Base-by-base conservation (phyloP, 2,329 filamentous ascomycete genomes). In the Aspergillus quadricinctus region DNA sequence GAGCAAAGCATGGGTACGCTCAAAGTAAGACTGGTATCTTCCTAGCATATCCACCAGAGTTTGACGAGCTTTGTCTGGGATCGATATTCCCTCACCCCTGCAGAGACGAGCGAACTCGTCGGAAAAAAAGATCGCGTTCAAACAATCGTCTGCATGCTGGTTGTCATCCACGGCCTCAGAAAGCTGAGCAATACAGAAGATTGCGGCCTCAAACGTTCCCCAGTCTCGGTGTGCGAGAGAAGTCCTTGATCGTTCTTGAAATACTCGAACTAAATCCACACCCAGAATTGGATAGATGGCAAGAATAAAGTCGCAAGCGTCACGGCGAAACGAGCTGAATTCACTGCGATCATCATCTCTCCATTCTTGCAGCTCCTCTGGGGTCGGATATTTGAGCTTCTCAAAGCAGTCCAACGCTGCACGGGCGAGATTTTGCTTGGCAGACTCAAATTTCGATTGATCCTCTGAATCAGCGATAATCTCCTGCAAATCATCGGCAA, bases 121-220 rank as follows among this genome's bases (percentile, higher is more conserved):
- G 25, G 66, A 69, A 27, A 74, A 72, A 57, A 79, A 76, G 14
- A 77, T 71, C 3, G 68, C 69, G 50, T 77, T 73, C 25, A 77
- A 61, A 48, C 72, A 69, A 50, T 73, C 66, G 41, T 77, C 75
- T 9, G 72, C 72, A 50, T 76, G 74, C 4, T 72, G 64, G 29
- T 76, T 75, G n/a, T 75, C 73, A 55, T 76, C 74, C 35, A 78
- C 71, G 3, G 75, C 73, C 57, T 79, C 77, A 4, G 76, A 76
- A 46, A 79, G 68, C 45, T 76, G 72, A 23, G 71, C 70, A 41
- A 79, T 68, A 54, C 75, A 76, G 59, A 77, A 78, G 46, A 75
- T 71, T 11, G 73, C 67, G 6, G 75, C 75, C 61, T 79, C 77
- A 35, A 78, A 77, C 8, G 67, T 72, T 37, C 68, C 69, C 77